Conservation (phyloP, 805 yeast species). For the Citeromyces nyonsensis region DNA sequence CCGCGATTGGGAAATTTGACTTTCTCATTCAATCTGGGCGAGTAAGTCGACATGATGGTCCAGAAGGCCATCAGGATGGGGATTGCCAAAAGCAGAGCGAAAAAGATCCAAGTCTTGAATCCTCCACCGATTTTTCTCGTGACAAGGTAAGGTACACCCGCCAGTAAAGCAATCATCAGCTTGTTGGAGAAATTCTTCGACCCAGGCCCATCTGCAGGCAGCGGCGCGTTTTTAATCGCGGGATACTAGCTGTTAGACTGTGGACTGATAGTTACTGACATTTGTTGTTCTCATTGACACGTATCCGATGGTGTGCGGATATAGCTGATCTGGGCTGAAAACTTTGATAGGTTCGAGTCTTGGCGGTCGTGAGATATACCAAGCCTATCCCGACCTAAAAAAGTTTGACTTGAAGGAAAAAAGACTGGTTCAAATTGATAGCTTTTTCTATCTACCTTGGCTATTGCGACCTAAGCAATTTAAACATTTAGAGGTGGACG, state of each 20-base stretch:
- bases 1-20: conserved; percentile 64
- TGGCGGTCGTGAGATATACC: too few species aligned
- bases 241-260: conserved; percentile 22
- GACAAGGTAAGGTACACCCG: conserved; percentile 46
- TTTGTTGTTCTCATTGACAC: too few species aligned
- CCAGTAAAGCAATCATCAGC: conserved; percentile 29
- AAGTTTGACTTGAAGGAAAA: too few species aligned
- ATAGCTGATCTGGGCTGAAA: too few species aligned
- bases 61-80: conserved; percentile 77
- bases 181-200: conserved; percentile 58
- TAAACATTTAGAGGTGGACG: too few species aligned
- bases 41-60: conserved; percentile 61
- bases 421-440: too few species aligned
- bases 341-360: too few species aligned
- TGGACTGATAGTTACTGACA: too few species aligned
- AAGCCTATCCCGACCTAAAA: too few species aligned
- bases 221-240: conserved; percentile 70
- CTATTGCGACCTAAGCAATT: too few species aligned
- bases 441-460: too few species aligned
- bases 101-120: conserved; percentile 46
- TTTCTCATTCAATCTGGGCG: conserved; percentile 73
- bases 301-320: too few species aligned
- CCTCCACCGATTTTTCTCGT: conserved; percentile 60
- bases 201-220: conserved; percentile 89
- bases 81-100: conserved; percentile 34